Conservation (phyloP, 345 rosid genomes). For the Barbarea vulgaris region DNA sequence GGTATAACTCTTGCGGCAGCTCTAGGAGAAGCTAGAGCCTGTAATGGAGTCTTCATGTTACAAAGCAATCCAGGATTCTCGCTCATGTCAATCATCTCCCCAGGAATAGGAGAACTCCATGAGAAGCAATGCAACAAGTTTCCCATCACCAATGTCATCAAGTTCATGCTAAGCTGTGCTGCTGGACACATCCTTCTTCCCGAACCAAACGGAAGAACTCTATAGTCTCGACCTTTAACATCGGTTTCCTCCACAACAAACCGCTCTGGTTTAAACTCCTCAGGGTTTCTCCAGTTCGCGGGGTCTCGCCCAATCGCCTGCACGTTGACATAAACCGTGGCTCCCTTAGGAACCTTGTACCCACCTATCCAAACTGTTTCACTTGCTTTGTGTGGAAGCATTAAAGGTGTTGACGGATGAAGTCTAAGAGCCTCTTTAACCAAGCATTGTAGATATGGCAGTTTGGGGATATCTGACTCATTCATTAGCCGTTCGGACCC, state of each 20-base stretch:
- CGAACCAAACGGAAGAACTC: constrained; percentile 53
- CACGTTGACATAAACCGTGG: constrained; percentile 43
- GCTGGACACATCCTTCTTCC: constrained; percentile 55
- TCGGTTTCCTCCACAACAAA: constrained; percentile 45
- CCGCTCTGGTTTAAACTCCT: constrained; percentile 49
- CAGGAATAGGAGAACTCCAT: constrained; percentile 40
- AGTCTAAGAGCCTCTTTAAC: constrained; percentile 49
- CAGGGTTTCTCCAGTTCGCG: constrained; percentile 41
- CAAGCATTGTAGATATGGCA: constrained; percentile 46
- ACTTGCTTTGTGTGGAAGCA: constrained; percentile 56
- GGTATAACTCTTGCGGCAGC: constrained; percentile 27
- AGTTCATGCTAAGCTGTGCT: constrained; percentile 48
- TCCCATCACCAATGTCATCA: constrained; percentile 51
- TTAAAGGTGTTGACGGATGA: constrained; percentile 53
- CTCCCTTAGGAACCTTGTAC: constrained; percentile 45
- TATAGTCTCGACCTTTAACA: constrained; percentile 52
- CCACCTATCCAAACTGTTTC: constrained; percentile 45
- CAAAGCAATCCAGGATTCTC: constrained; percentile 46
- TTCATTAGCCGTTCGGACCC: constrained; percentile 45
- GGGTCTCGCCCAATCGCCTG: constrained; percentile 49
- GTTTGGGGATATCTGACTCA: constrained; percentile 44
- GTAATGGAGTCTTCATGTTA: constrained; percentile 47
- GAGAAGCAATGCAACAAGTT: constrained; percentile 50
- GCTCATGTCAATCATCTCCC: constrained; percentile 34
- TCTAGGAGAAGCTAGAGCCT: constrained; percentile 43